Evolutionary conservation across 1,284 basidiomycete species (phyloP).

Genomic region (Singerocomus inundabilis): DNA sequence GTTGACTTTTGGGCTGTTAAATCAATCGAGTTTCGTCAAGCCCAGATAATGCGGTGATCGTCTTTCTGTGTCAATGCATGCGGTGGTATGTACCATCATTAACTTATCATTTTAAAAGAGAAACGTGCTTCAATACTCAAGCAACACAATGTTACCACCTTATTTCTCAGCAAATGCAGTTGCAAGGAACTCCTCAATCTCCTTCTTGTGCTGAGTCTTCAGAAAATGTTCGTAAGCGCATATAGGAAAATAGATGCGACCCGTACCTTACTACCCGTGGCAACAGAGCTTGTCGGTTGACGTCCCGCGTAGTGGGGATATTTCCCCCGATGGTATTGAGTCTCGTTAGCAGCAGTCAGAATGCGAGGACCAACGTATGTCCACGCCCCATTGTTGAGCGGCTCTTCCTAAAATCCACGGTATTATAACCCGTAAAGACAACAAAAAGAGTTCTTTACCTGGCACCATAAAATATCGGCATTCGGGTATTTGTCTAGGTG

Average conservation of each 20-base stretch:
- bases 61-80: not conserved
- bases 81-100: slow-evolving; percentile 1
- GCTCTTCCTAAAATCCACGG: slow-evolving; percentile 60
- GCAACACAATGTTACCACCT: slow-evolving; percentile 2
- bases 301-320: slow-evolving; percentile 86
- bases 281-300: slow-evolving; percentile 85
- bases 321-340: slow-evolving; percentile 88
- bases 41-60: not conserved
- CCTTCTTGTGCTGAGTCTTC: slow-evolving; percentile 79
- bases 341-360: slow-evolving; percentile 79
- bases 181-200: slow-evolving; percentile 73
- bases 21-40: too few species aligned
- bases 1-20: too few species aligned
- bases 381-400: slow-evolving; percentile 93
- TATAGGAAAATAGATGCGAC: not conserved
- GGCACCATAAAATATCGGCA: slow-evolving; percentile 88
- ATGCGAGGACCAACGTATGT: slow-evolving; percentile 90
- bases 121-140: not conserved
- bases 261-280: slow-evolving; percentile 83
- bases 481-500: slow-evolving; percentile 97
- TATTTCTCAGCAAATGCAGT: slow-evolving; percentile 46
- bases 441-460: slow-evolving; percentile 48
- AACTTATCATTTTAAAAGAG: slow-evolving; percentile 11
- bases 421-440: not conserved
- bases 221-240: slow-evolving; percentile 1